phyloP scores from a whole-genome alignment of 345 rosid species.

The Clarkia xantiana region DNA sequence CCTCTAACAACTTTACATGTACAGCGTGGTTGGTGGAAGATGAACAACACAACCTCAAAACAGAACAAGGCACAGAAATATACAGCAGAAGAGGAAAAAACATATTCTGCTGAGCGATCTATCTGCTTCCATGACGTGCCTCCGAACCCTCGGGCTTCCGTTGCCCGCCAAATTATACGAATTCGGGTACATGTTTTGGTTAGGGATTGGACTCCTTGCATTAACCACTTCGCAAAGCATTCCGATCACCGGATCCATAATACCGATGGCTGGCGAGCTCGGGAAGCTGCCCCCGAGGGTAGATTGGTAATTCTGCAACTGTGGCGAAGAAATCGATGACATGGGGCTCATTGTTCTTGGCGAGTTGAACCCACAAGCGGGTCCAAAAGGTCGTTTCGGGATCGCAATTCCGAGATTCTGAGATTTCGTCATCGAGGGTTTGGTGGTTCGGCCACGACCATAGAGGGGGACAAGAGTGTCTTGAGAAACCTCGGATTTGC shows the following conservation, averaged over 20 bases:
- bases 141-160: conserved; percentile 23
- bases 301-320: background rate
- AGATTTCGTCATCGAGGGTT: conserved; percentile 7
- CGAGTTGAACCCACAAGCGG: conserved; percentile 9
- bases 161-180: conserved; percentile 18
- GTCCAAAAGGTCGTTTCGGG: conserved; percentile 16
- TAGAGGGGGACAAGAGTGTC: conserved; percentile 33
- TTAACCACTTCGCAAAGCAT: conserved; percentile 25
- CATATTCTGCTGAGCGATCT: conserved; percentile 31
- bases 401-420: conserved; percentile 15
- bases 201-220: conserved; percentile 7
- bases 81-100: conserved; percentile 34
- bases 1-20: no score
- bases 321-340: conserved; percentile 3
- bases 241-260: conserved; percentile 14
- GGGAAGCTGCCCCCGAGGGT: background rate
- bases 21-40: no score
- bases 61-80: conserved; percentile 22
- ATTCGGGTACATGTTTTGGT: conserved; percentile 10
- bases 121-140: conserved; percentile 30
- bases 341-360: conserved; percentile 8
- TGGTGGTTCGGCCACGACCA: conserved; percentile 20
- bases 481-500: conserved; percentile 25
- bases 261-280: conserved; percentile 4
- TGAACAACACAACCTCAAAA: conserved; percentile 14